phyloP scores from a whole-genome alignment of 2,329 filamentous ascomycete species.

The Trichophyton mentagrophytes region DNA sequence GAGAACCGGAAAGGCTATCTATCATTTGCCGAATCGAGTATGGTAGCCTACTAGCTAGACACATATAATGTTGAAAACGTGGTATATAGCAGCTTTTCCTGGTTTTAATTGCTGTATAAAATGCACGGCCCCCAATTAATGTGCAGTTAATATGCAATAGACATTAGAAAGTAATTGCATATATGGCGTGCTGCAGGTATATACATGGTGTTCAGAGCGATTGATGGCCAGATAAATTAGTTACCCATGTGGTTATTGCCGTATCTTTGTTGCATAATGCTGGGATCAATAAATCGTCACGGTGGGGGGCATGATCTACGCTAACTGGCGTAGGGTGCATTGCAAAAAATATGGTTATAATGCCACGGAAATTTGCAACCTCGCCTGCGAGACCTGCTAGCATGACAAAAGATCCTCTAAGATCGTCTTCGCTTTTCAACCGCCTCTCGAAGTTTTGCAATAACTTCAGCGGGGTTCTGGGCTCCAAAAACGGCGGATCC shows the following conservation, averaged over 20 bases:
- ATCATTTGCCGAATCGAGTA: neutral
- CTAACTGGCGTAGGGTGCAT: neutral
- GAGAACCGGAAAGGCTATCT: neutral
- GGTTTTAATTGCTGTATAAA: neutral
- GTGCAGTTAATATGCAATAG: neutral
- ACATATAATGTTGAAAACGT: neutral
- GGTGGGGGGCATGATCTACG: neutral
- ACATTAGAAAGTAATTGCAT: neutral
- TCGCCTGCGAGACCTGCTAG: neutral
- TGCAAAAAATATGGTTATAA: neutral
- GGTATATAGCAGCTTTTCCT: neutral
- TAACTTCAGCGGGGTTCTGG: slow-evolving; percentile 74
- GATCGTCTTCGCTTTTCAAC: slow-evolving; percentile 51
- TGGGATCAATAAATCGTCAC: neutral
- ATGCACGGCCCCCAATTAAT: neutral
- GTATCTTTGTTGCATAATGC: neutral
- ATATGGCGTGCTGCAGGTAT: neutral
- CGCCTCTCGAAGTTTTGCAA: slow-evolving; percentile 62
- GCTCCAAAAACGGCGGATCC: slow-evolving; percentile 94
- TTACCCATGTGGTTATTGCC: neutral
- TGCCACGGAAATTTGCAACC: neutral
- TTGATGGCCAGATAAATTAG: neutral
- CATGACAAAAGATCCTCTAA: neutral
- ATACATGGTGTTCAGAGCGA: neutral
- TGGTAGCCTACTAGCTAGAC: neutral